Base-by-base conservation (phyloP, 1,139 yeast genomes). In the Hemisphaericaspora xylanilytica region DNA sequence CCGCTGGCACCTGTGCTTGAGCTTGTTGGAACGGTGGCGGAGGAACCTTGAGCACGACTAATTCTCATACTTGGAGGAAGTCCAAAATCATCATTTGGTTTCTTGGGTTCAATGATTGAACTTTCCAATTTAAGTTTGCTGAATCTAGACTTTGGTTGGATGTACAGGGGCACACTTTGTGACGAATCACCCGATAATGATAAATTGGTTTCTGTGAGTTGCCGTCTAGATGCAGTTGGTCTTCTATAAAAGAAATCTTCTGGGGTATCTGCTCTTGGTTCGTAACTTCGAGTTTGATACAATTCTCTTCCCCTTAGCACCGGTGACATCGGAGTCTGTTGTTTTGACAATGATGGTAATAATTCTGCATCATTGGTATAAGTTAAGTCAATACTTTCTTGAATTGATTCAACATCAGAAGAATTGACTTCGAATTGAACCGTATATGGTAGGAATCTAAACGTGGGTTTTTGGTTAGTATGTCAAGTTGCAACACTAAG, bases 381-480 rank as follows among this genome's bases (percentile, higher is more conserved):
- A 20, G 25, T 32, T 12, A 24, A 9, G 12, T 39, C 32, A 13
- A 38, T 31, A 36, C 36, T 36, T 16, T 44, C 43, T 14, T 45
- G 37, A 15, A 44, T 31, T 10, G 36, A 36, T 31, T 40, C 42
- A 9, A 35, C 32, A 27, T 46, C 45, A 15, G 36, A 22, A 18
- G 40, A 15, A 22, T 37, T 50, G 3, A 81, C 74, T 50, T 82
- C 83, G 53, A 83, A 83, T 48, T 80, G 83, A 26, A 81, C 85
- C 3, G 90, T 81, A 51, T 81, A 80, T 3, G 92, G 90, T 30
- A 84, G 65, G 48, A 83, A 81, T 41, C 87, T 80, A 40, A 26
- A 24, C 4, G 7, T n/a, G 16, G 3, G 24, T 17, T 5, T 47
- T 45, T 35, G 36, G 42, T 41, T 22, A 22, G 26, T 22, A 22